phyloP scores from a whole-genome alignment of 2,329 filamentous ascomycete genomes.

The Ceratocystis ficicola region DNA sequence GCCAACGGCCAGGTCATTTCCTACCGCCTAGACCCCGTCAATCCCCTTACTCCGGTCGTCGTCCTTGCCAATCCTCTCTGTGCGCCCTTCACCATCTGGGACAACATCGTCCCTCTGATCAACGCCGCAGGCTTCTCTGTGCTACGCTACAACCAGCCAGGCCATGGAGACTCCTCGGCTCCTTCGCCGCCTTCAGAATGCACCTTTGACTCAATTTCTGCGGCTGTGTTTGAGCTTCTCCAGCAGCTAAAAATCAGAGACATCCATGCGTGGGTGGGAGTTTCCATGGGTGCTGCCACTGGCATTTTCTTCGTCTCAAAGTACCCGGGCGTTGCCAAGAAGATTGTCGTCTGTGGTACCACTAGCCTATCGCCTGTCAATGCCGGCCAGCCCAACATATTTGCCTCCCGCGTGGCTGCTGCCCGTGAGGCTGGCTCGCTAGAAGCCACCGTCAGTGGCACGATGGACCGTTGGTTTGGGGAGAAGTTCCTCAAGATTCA shows the following conservation, averaged over 20 bases:
- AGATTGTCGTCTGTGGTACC: slow-evolving; percentile 33
- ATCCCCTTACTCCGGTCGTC: slow-evolving; percentile 28
- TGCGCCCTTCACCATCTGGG: slow-evolving; percentile 32
- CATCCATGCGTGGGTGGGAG: slow-evolving; percentile 34
- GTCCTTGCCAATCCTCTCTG: slow-evolving; percentile 33
- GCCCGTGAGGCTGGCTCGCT: slow-evolving; percentile 30
- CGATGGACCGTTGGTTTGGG: slow-evolving; percentile 35
- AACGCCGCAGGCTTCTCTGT: slow-evolving; percentile 31
- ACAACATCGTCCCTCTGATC: slow-evolving; percentile 31
- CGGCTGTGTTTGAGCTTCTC: slow-evolving; percentile 31
- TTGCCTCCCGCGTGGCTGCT: slow-evolving; percentile 30
- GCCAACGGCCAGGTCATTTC: slow-evolving; percentile 27
- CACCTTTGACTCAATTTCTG: slow-evolving; percentile 32
- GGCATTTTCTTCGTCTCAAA: slow-evolving; percentile 32
- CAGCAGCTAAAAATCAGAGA: slow-evolving; percentile 27
- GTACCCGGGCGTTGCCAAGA: slow-evolving; percentile 31
- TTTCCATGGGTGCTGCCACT: slow-evolving; percentile 36
- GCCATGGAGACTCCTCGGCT: slow-evolving; percentile 32
- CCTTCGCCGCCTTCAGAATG: slow-evolving; percentile 29
- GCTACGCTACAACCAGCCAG: slow-evolving; percentile 35
- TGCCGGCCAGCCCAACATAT: slow-evolving; percentile 30
- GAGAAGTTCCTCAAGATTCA: slow-evolving; percentile 30
- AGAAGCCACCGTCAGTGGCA: slow-evolving; percentile 27
- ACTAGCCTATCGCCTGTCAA: slow-evolving; percentile 32
- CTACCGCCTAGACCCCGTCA: slow-evolving; percentile 27